These are phyloP conservation scores for Inga leiocalycina DNA, from an alignment of 306 rosid species.

Conservation along the genomic window DNA sequence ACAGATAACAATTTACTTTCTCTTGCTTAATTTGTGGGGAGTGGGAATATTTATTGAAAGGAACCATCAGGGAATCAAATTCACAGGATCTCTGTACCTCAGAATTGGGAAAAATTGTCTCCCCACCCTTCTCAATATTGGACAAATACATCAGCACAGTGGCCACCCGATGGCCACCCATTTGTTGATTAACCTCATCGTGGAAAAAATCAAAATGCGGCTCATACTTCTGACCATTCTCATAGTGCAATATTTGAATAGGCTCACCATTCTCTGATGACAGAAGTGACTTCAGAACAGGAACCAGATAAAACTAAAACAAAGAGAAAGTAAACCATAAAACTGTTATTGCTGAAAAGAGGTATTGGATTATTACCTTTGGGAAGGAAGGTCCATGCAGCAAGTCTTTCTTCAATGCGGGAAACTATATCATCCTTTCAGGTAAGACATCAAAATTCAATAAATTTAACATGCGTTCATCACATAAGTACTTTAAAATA, in stretches of 20 bases:
- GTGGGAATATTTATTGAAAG: constrained; percentile 5
- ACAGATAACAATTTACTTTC: neutral
- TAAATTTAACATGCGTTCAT: neutral
- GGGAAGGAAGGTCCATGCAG: constrained; percentile 96
- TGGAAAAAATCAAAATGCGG: constrained; percentile 91
- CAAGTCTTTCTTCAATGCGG: constrained; percentile 64
- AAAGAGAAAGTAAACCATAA: neutral
- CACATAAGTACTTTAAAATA: neutral
- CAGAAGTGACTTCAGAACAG: neutral
- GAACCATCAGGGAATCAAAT: constrained; percentile 10
- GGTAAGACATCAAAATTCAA: constrained; percentile 8
- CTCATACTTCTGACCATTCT: constrained; percentile 86
- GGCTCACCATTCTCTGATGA: constrained; percentile 94
- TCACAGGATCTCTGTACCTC: constrained; percentile 50
- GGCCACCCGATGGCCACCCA: constrained; percentile 93
- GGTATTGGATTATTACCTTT: constrained; percentile 44
- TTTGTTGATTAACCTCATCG: constrained; percentile 69
- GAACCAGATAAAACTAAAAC: neutral
- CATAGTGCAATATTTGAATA: constrained; percentile 83
- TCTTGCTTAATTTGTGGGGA: neutral
- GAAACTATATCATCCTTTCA: constrained; percentile 75
- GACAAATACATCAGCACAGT: constrained; percentile 97
- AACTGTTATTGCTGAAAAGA: neutral
- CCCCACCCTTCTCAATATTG: constrained; percentile 86
- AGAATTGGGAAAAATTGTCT: constrained; percentile 84